Evolutionary conservation across 2,329 filamentous ascomycete species (phyloP).

Genomic region (Paracamarosporium sp.): DNA sequence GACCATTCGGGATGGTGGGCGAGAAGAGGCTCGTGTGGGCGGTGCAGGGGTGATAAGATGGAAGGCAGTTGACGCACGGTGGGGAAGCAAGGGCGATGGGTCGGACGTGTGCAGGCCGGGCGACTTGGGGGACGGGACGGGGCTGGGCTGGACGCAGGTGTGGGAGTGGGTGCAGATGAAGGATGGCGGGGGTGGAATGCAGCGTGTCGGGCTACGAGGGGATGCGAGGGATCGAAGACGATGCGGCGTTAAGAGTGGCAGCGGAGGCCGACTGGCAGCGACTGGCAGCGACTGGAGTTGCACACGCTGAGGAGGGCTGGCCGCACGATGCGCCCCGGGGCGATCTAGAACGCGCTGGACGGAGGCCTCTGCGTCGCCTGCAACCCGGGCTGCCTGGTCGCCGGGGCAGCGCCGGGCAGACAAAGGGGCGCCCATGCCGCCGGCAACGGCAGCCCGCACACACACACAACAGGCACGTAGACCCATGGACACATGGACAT

Average conservation of each 20-base stretch:
- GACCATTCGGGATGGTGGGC: conserved; percentile 26
- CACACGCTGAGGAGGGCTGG: conserved; percentile 32
- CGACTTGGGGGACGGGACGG: conserved; percentile 24
- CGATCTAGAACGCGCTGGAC: conserved; percentile 42
- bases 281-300: conserved; percentile 19
- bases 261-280: conserved; percentile 21
- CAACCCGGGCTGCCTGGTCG: conserved; percentile 2
- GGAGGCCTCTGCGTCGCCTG: conserved; percentile 31
- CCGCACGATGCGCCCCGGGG: conserved; percentile 28
- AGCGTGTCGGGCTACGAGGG: conserved; percentile 23
- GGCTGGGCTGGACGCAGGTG: conserved; percentile 16
- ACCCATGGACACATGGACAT: background rate
- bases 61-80: background rate
- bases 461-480: background rate
- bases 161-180: conserved; percentile 18
- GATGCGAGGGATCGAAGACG: conserved; percentile 33
- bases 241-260: conserved; percentile 33
- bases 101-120: background rate
- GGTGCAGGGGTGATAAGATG: conserved; percentile 2
- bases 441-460: background rate
- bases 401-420: background rate
- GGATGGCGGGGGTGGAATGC: conserved; percentile 30
- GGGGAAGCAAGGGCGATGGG: background rate
- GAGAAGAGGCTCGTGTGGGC: background rate
- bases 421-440: background rate